Evolutionary conservation across 441 rosid species (phyloP), one percentile per base, ranked within the genome.

Genomic region (Hura crepitans): DNA sequence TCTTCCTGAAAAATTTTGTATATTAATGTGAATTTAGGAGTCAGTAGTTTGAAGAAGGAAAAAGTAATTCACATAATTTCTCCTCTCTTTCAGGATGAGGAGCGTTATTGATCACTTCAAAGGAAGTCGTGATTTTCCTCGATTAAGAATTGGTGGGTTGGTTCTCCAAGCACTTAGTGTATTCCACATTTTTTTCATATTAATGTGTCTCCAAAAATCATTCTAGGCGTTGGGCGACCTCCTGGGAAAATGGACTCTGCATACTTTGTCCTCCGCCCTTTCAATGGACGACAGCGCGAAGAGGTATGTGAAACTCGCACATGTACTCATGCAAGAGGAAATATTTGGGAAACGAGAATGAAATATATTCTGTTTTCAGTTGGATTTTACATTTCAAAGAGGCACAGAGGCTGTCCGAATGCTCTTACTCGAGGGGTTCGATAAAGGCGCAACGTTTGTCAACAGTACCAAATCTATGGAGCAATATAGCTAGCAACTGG

Each of bases 81-180:
- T 71, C 23, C 56, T 63, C 67, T 69, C 70, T 23, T 68, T 73
- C 70, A 95, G 97, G 83, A 92, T 92, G 99, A 85, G 83, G 79
- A 92, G 87, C 77, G 83, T 95, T 66, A 89, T 95, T 55, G 91
- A 89, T 75, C 94, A 77, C 66, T 85, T 95, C 25, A 92, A 95
- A 85, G 99, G 97, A 30, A 86, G 59, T 75, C 93, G 88, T 1
- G 96, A 95, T 75, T 92, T 95, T 74, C 97, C 99, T 61, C 98
- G 98, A 49, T 75, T 95, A 77, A 87, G 97, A 87, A 85, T 95
- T 42, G 99, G 99, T 90, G 71, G 17, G 79, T 45, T 83, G 47
- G 70, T 39, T 54, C 39, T 14, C 6, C 18, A 55, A 62, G 22
- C 56, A 20, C 42, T 61, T 35, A 57, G 6, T 61, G 3, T 42